phyloP scores from a whole-genome alignment of 106 monocot species.

The Phalaenopsis equestris region DNA sequence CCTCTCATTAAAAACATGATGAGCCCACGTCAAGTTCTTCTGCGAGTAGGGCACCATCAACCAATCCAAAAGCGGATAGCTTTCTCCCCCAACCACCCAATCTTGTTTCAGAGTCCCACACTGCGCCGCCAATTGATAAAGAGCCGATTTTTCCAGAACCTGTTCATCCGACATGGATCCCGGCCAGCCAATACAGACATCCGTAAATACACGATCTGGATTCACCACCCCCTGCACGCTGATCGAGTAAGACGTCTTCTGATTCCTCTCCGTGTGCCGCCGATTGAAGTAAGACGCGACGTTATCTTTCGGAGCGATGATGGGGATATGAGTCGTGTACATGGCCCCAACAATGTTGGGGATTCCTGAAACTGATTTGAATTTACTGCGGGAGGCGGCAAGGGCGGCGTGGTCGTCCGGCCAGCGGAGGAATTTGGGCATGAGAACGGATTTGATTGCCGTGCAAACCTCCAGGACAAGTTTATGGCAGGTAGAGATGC shows the following conservation, averaged over 20 bases:
- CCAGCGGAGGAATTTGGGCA: constrained; percentile 75
- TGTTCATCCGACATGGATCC: constrained; percentile 66
- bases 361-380: constrained; percentile 47
- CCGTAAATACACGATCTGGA: constrained; percentile 63
- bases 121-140: constrained; percentile 30
- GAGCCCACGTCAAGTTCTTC: constrained; percentile 83
- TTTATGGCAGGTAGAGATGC: constrained; percentile 98
- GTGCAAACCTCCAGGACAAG: constrained; percentile 89
- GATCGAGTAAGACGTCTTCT: constrained; percentile 80
- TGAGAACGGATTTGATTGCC: constrained; percentile 69
- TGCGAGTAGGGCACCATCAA: constrained; percentile 71
- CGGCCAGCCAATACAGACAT: constrained; percentile 76
- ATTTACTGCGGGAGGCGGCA: constrained; percentile 8
- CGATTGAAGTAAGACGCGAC: constrained; percentile 76
- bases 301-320: constrained; percentile 82
- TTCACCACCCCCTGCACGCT: constrained; percentile 82
- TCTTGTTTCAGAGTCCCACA: constrained; percentile 18
- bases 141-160: constrained; percentile 59
- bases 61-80: constrained; percentile 83
- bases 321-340: constrained; percentile 90
- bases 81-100: constrained; percentile 60
- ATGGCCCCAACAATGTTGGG: constrained; percentile 68
- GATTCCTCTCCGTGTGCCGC: constrained; percentile 78
- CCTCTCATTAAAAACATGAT: constrained; percentile 84
- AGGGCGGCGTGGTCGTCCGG: constrained; percentile 24